Base-by-base conservation (phyloP, 768 basidiomycete species). In the Trametes elegans region DNA sequence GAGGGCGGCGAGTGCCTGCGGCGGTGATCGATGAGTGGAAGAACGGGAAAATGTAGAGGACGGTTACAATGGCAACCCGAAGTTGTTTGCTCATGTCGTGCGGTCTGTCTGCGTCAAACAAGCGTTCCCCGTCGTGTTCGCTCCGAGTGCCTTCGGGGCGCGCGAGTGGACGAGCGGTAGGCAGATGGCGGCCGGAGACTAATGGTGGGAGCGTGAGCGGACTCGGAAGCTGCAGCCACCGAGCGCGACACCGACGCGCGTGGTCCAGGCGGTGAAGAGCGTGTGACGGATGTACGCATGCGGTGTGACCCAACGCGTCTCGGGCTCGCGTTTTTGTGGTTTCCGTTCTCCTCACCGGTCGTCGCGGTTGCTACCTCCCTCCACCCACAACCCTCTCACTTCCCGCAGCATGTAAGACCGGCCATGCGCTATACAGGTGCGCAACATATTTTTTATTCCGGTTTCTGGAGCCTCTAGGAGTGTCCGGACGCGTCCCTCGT, bases 1-100 rank as follows among this genome's bases (percentile, higher is more conserved):
- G 27, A 82, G 66, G 8, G 75, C 74, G 19, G 71, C 66, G 23
- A 83, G 61, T 9, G 79, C 80, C 80, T 83, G 48, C 5, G 40
- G 35, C 41, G 40, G 29, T 35, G 32, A 34, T 29, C 10, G 34
- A 26, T 44, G 35, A 57, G 43, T 16, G n/a, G n/a, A 45, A 38
- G 36, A 46, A 41, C 21, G 27, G 35, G 24, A 41, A 24, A n/a
- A 16, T 34, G 10, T 7, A 16, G 34, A 40, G 34, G 36, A 23
- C 1, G 10, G 19, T 28, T 59, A 53, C 62, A 39, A 62, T 60
- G 44, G 58, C 49, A 26, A 62, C 51, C 13, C 62, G 58, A 34
- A 62, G 48, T 21, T 46, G 35, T 29, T 50, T 41, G 31, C 35
- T 29, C 51, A 53, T 53, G 5, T 44, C 23, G 7, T 34, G 21